Evolutionary conservation across 331 rosid genomes (phyloP).

Genomic region (Malus hybrid): DNA sequence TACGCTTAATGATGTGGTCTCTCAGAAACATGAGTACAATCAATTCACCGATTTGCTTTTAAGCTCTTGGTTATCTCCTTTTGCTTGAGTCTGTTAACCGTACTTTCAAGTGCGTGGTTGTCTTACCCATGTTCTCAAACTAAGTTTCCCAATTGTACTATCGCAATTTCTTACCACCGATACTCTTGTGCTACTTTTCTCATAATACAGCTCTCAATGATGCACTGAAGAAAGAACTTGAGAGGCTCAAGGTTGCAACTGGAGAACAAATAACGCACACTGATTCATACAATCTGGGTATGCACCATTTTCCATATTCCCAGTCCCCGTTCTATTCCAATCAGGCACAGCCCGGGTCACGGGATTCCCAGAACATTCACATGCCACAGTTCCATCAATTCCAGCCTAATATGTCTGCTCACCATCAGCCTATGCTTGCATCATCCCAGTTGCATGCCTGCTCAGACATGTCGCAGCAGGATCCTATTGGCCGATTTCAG

Average conservation of each 20-base stretch:
- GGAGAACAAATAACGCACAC: slow-evolving; percentile 64
- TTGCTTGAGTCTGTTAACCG: not conserved
- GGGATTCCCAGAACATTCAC: slow-evolving; percentile 39
- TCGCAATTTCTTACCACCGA: slow-evolving; percentile 1
- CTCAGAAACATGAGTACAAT: no score
- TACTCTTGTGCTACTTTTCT: slow-evolving; percentile 13
- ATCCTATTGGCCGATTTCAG: slow-evolving; percentile 76
- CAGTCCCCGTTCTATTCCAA: slow-evolving; percentile 44
- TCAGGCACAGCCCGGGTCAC: slow-evolving; percentile 47
- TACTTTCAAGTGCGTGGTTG: not conserved
- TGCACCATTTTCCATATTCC: slow-evolving; percentile 56
- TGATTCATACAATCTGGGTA: slow-evolving; percentile 51
- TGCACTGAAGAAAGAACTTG: slow-evolving; percentile 91
- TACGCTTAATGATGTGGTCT: not conserved
- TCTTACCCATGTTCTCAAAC: not conserved
- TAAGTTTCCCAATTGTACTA: not conserved
- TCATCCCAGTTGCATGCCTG: slow-evolving; percentile 40
- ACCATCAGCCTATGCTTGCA: slow-evolving; percentile 37
- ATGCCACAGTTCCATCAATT: slow-evolving; percentile 53
- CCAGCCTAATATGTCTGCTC: slow-evolving; percentile 37
- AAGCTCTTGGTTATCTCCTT: not conserved
- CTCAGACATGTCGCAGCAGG: slow-evolving; percentile 64
- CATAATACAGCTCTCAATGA: slow-evolving; percentile 76
- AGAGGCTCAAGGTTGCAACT: slow-evolving; percentile 76
- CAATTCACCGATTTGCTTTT: not conserved